phyloP scores from a whole-genome alignment of 2,329 filamentous ascomycete species.

The Pestalotiopsis sp. region DNA sequence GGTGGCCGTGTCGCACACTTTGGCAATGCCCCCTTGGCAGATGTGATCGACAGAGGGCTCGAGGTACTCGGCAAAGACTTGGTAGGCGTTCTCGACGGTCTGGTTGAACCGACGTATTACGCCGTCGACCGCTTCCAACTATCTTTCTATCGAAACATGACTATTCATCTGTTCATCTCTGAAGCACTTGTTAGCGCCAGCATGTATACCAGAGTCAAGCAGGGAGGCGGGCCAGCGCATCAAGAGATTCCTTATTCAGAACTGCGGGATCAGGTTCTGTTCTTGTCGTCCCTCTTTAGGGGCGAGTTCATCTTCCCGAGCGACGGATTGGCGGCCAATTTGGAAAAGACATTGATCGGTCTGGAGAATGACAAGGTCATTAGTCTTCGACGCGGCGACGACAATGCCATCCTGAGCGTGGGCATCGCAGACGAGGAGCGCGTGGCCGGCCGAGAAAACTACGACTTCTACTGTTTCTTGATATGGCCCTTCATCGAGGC shows the following conservation, averaged over 20 bases:
- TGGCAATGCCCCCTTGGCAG: conserved; percentile 74
- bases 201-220: conserved; percentile 89
- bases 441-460: conserved; percentile 83
- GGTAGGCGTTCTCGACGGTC: conserved; percentile 75
- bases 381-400: conserved; percentile 60
- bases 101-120: conserved; percentile 91
- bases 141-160: conserved; percentile 99
- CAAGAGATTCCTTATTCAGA: conserved; percentile 79
- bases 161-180: conserved; percentile 95
- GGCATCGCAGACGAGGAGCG: conserved; percentile 79
- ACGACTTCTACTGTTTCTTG: conserved; percentile 97
- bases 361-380: conserved; percentile 82
- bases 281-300: conserved; percentile 90
- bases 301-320: conserved; percentile 97
- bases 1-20: conserved; percentile 95
- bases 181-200: conserved; percentile 88
- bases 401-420: conserved; percentile 63
- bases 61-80: conserved; percentile 90
- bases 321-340: conserved; percentile 78
- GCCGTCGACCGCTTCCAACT: conserved; percentile 96
- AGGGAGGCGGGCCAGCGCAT: conserved; percentile 79
- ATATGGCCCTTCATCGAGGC: conserved; percentile 99
- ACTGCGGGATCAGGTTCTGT: conserved; percentile 78
- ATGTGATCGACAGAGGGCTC: conserved; percentile 85
- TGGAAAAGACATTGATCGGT: conserved; percentile 76